phyloP scores from a whole-genome alignment of 805 yeast genomes.

The Myxozyma kluyveri region DNA sequence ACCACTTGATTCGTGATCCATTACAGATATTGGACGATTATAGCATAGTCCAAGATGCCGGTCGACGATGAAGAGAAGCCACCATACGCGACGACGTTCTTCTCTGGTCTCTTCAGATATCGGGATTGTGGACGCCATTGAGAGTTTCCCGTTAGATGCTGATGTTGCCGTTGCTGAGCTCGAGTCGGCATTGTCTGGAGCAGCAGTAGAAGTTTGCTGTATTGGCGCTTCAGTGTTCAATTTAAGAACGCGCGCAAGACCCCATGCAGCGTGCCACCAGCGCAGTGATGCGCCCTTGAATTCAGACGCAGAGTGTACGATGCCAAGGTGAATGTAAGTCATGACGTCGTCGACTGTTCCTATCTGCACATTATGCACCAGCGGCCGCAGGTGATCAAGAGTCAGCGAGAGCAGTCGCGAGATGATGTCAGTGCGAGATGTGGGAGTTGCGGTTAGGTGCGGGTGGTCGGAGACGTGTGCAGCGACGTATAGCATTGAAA shows the following conservation, averaged over 20 bases:
- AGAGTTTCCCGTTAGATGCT: background rate
- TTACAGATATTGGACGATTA: slow-evolving; percentile 38
- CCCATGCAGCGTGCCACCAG: slow-evolving; percentile 39
- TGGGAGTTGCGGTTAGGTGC: slow-evolving; percentile 33
- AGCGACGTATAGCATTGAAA: slow-evolving; percentile 35
- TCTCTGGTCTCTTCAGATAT: slow-evolving; percentile 38
- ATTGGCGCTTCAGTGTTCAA: slow-evolving; percentile 33
- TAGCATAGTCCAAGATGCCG: slow-evolving; percentile 42
- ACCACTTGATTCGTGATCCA: slow-evolving; percentile 38
- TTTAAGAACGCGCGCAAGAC: slow-evolving; percentile 37
- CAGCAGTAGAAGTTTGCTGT: slow-evolving; percentile 12
- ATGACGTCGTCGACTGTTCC: slow-evolving; percentile 37
- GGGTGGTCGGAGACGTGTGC: slow-evolving; percentile 38
- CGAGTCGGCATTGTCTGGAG: too few relatives aligned
- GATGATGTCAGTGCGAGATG: slow-evolving; percentile 33
- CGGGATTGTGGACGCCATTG: background rate
- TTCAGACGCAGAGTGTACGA: slow-evolving; percentile 38
- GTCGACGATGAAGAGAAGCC: slow-evolving; percentile 44
- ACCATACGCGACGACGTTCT: slow-evolving; percentile 44
- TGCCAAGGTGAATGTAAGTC: slow-evolving; percentile 37
- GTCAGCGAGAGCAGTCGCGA: slow-evolving; percentile 31
- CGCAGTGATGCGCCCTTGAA: slow-evolving; percentile 37
- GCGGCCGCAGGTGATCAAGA: slow-evolving; percentile 31
- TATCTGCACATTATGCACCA: slow-evolving; percentile 31
- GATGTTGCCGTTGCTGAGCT: too few relatives aligned